These are phyloP conservation scores for Ustilago tritici DNA, from an alignment of 1,284 basidiomycete species.

Conservation along the genomic window DNA sequence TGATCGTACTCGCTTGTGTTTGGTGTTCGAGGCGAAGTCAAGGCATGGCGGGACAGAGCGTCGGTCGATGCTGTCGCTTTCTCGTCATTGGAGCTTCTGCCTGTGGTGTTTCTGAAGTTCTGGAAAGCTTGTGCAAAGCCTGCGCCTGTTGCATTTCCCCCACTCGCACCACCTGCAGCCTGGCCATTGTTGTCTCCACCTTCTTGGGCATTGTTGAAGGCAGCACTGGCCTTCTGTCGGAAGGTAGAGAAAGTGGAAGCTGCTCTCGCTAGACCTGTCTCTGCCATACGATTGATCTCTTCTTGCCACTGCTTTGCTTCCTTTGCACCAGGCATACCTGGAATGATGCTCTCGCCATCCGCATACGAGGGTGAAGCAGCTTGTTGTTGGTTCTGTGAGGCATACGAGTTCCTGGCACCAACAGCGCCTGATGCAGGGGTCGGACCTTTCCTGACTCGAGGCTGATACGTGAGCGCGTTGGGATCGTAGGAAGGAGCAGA, in stretches of 20 bases:
- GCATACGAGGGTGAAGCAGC: conserved; percentile 15
- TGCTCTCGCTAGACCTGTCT: conserved; percentile 53
- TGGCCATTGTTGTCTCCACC: conserved; percentile 14
- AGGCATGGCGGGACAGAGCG: not conserved
- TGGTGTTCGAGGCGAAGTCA: conserved; percentile 43
- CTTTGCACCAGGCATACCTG: conserved; percentile 57
- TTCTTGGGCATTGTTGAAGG: conserved; percentile 34
- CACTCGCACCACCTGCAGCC: conserved; percentile 2
- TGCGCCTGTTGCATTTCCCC: conserved; percentile 16
- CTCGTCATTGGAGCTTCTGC: conserved; percentile 12
- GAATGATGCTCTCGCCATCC: conserved; percentile 41
- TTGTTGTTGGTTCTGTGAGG: conserved; percentile 17
- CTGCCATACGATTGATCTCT: conserved; percentile 60
- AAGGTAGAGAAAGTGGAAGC: conserved; percentile 59
- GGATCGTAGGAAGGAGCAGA: conserved; percentile 52
- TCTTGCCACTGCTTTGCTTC: conserved; percentile 64
- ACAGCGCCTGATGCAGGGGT: conserved; percentile 6
- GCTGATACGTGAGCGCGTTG: conserved; percentile 57
- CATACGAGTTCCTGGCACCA: conserved; percentile 21
- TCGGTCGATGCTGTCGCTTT: conserved; percentile 3
- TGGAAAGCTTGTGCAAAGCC: conserved; percentile 39
- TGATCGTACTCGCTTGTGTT: conserved; percentile 53
- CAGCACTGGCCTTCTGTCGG: conserved; percentile 53
- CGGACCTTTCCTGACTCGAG: conserved; percentile 39
- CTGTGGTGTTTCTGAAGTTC: conserved; percentile 24